These are phyloP conservation scores for Boletus rubescentipes DNA, from an alignment of 768 basidiomycete species.

Conservation along the genomic window DNA sequence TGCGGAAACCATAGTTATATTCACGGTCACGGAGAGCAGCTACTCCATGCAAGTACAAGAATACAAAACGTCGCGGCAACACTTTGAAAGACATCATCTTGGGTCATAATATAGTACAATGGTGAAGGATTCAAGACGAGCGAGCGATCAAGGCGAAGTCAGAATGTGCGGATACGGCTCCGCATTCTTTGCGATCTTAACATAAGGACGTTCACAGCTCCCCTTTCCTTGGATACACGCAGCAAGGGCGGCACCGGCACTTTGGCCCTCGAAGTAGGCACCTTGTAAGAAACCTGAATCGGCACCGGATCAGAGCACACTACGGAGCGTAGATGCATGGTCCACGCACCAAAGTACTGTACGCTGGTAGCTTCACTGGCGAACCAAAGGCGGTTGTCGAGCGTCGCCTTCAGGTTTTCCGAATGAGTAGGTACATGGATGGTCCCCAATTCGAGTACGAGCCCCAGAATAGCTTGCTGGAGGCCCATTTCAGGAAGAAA, in stretches of 20 bases:
- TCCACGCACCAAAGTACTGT: constrained; percentile 52
- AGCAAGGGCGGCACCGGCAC: constrained; percentile 39
- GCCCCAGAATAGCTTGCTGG: constrained; percentile 41
- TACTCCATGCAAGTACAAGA: not conserved
- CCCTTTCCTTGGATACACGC: constrained; percentile 38
- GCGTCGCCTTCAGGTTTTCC: constrained; percentile 52
- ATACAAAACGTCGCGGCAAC: not conserved
- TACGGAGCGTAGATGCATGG: not conserved
- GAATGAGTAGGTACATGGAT: constrained; percentile 49
- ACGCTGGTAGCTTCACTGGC: constrained; percentile 60
- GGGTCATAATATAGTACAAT: not conserved
- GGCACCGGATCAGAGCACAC: not conserved
- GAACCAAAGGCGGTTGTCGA: constrained; percentile 54
- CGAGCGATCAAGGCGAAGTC: constrained; percentile 2
- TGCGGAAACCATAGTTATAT: no score
- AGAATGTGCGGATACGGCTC: constrained; percentile 29
- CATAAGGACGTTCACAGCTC: constrained; percentile 27
- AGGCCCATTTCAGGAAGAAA: constrained; percentile 54
- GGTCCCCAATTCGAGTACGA: constrained; percentile 73
- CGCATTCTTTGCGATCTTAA: constrained; percentile 30
- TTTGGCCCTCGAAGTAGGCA: constrained; percentile 53
- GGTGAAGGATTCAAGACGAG: not conserved
- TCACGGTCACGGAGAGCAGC: no score
- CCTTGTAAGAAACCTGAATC: constrained; percentile 54
- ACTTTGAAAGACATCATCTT: not conserved